These are phyloP conservation scores for Camellia oleifera DNA, from an alignment of 179 eudicot species.

Conservation along the genomic window DNA sequence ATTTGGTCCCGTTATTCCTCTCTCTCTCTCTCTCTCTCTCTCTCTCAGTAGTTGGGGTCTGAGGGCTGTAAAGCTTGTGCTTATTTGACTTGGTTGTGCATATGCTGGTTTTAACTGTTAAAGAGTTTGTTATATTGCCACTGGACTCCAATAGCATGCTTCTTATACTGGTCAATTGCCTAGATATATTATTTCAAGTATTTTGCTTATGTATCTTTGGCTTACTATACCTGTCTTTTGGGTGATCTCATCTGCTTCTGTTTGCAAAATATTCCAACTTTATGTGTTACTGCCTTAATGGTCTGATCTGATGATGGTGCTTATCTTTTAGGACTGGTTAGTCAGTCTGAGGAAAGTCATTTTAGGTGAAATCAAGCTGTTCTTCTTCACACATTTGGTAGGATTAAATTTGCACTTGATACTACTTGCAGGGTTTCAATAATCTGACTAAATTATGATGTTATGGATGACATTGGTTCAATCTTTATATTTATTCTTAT, in stretches of 20 bases:
- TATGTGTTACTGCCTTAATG: background rate
- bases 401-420: background rate
- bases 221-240: too few species aligned
- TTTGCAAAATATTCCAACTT: background rate
- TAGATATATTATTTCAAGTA: background rate
- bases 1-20: background rate
- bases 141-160: background rate
- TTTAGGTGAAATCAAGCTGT: background rate
- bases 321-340: background rate
- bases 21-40: background rate
- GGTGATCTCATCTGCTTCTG: background rate
- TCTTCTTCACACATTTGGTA: constrained; percentile 11
- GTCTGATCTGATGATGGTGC: background rate
- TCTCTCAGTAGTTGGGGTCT: too few species aligned
- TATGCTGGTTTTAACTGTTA: background rate
- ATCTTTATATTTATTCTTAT: background rate
- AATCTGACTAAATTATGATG: background rate
- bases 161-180: background rate
- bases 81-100: background rate
- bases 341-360: background rate
- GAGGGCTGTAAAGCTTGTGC: background rate
- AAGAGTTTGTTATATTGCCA: background rate
- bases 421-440: background rate
- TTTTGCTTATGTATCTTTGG: background rate
- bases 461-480: background rate